Evolutionary conservation across 2,329 filamentous ascomycete species (phyloP).

Genomic region (Cladophialophora psammophila): DNA sequence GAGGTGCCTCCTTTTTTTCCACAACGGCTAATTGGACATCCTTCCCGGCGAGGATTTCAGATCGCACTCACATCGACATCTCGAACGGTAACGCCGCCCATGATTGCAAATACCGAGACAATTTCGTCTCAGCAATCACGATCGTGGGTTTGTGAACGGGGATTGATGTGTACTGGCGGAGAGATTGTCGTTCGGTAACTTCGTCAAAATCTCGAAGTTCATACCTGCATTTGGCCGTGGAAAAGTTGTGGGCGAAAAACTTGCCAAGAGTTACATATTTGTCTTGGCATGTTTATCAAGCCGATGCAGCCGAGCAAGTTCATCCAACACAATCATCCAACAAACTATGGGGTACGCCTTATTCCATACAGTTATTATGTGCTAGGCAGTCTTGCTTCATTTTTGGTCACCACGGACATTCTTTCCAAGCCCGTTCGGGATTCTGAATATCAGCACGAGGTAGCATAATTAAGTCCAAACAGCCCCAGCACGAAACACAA

Average conservation of each 20-base stretch:
- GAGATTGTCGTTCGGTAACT: slow-evolving; percentile 18
- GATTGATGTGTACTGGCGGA: slow-evolving; percentile 13
- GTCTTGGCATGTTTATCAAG: slow-evolving; percentile 20
- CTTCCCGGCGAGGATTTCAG: slow-evolving; percentile 36
- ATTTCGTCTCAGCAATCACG: slow-evolving; percentile 32
- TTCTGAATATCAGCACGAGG: neutral
- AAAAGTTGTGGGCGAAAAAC: slow-evolving; percentile 23
- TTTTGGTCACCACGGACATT: neutral
- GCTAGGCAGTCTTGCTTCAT: neutral
- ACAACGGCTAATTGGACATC: slow-evolving; percentile 33
- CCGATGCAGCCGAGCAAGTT: neutral
- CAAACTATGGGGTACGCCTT: neutral
- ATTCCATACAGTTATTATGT: neutral
- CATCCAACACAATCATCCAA: neutral
- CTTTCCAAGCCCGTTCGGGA: neutral
- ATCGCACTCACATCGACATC: slow-evolving; percentile 66
- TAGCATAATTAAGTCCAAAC: neutral
- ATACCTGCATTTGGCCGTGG: slow-evolving; percentile 8
- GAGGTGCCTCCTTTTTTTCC: slow-evolving; percentile 22
- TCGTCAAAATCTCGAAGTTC: slow-evolving; percentile 20
- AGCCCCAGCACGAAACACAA: neutral
- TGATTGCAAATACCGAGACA: slow-evolving; percentile 58
- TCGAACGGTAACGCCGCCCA: slow-evolving; percentile 72
- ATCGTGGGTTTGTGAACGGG: slow-evolving; percentile 24
- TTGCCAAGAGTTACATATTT: slow-evolving; percentile 13